Evolutionary conservation across 202 grass and related monocot species (phyloP).

Genomic region (Zoysia matrella): DNA sequence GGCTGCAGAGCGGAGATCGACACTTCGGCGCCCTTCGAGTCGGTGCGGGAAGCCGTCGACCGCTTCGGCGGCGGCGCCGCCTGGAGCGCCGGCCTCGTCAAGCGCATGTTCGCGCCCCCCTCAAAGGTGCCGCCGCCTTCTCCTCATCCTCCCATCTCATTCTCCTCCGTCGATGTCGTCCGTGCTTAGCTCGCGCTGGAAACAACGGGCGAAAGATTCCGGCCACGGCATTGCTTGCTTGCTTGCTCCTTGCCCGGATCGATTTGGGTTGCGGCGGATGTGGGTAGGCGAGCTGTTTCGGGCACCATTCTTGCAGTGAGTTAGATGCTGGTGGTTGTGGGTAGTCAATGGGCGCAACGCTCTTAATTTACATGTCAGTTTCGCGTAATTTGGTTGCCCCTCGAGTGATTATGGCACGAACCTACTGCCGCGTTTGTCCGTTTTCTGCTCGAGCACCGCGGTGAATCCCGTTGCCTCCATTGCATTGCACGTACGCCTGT

Average conservation of each 20-base stretch:
- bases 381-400: background rate
- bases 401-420: background rate
- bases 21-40: conserved; percentile 79
- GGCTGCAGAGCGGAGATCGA: conserved; percentile 72
- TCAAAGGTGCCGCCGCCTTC: conserved; percentile 26
- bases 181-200: background rate
- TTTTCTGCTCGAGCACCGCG: background rate
- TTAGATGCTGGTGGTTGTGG: background rate
- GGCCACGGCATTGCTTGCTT: background rate
- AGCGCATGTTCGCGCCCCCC: conserved; percentile 43
- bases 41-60: conserved; percentile 83
- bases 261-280: background rate
- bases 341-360: background rate
- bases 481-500: background rate
- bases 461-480: background rate
- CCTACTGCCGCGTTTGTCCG: background rate
- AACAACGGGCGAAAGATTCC: background rate
- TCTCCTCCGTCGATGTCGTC: background rate
- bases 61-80: conserved; percentile 74
- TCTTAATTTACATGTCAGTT: background rate
- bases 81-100: conserved; percentile 70
- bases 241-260: background rate
- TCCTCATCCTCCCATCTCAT: background rate
- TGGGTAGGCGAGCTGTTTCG: background rate
- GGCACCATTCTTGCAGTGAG: background rate